These are phyloP conservation scores for Sideroxylon spinosum DNA, from an alignment of 179 eudicot species.

Conservation along the genomic window DNA sequence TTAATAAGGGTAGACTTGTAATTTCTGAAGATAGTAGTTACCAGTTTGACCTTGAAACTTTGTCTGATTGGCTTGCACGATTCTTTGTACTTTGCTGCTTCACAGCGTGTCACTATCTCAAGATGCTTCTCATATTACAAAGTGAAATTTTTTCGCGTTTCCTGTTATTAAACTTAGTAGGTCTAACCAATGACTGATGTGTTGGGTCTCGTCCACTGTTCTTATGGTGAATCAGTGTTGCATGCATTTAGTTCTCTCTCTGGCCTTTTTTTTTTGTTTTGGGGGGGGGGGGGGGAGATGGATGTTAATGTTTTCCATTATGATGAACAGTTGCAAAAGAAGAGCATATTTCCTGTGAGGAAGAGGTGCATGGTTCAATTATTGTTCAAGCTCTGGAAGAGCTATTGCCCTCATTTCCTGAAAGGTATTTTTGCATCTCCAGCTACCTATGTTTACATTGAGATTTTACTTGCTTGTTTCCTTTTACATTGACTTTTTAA, in stretches of 20 bases:
- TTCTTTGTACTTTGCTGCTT: background rate
- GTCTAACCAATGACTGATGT: background rate
- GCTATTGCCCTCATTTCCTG: slow-evolving; percentile 38
- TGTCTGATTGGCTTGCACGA: background rate
- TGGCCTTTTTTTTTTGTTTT: background rate
- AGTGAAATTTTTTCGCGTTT: background rate
- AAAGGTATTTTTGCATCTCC: slow-evolving; percentile 27
- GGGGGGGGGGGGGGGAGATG: background rate
- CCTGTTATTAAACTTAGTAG: background rate
- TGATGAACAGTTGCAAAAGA: slow-evolving; percentile 12
- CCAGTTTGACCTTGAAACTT: background rate
- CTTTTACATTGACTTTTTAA: background rate
- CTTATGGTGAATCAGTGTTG: background rate
- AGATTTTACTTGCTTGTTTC: background rate
- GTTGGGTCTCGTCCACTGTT: background rate
- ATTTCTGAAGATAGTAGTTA: background rate
- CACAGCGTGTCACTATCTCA: background rate
- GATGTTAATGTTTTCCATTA: background rate
- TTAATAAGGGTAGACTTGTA: background rate
- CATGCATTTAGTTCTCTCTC: background rate
- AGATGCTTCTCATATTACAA: background rate
- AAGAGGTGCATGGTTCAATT: slow-evolving; percentile 28
- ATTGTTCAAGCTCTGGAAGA: slow-evolving; percentile 33
- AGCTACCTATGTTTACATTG: background rate
- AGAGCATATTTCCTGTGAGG: slow-evolving; percentile 5